Evolutionary conservation across 768 basidiomycete species (phyloP), one percentile per base, ranked within the genome.

Genomic region (Trametes coccinea): DNA sequence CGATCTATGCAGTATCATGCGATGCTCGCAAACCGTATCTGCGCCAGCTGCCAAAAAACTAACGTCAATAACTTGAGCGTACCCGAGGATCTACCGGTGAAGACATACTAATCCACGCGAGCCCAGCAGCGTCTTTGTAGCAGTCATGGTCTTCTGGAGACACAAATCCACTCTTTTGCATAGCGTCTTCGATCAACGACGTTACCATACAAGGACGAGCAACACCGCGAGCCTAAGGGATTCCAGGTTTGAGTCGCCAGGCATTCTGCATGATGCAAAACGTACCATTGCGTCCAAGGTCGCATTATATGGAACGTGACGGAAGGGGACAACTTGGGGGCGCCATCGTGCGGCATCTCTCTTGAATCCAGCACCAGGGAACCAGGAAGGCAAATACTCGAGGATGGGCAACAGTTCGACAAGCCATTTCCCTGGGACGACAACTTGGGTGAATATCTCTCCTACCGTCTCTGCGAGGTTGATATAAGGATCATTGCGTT

Each of bases 341-440:
- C 22, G 22, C 43, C 53, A 45, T 5, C 6, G 1, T 16, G 16
- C 2, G 5, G 66, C 67, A n/a, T 64, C 54, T 7, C 63, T 60
- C 52, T 71, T 68, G 45, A 71, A 71, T 4, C 52, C 29, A 6
- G 68, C 66, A 10, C 70, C 70, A 4, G 70, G 70, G 10, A 71
- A 57, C 70, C 70, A 71, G 6, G 53, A 14, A 7, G 67, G 69
- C 6, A 68, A 22, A 27, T 65, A 44, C 16, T 54, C 47, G 31
- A 69, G 43, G 14, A 31, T 9, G 1, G 53, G 53, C 3, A 55
- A 11, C 8, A 34, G 13, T 9, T 55, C 43, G 30, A 55, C 53
- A 14, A 55, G 43, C 7, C 33, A 55, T 3, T 43, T 41, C 1
- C 53, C 53, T 2, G 53, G 53, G 2, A 55, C 31, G 43, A 46